Evolutionary conservation across 2,329 filamentous ascomycete genomes (phyloP).

Genomic region (Gliomastix tumulicola): DNA sequence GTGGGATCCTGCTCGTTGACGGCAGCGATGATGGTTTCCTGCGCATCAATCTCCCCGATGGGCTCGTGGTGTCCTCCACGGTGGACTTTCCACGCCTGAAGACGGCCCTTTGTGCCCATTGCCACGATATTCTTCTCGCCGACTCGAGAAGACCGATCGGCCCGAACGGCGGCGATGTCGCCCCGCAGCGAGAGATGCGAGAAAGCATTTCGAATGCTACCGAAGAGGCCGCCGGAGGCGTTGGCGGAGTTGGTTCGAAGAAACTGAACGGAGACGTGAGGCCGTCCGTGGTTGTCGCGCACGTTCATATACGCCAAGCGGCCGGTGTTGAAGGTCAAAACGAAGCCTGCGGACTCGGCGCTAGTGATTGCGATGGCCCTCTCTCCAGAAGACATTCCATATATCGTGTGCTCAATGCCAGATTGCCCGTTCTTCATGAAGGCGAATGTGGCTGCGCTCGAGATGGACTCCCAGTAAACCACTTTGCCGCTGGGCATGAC

Average conservation of each 20-base stretch:
- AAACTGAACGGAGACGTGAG: conserved; percentile 71
- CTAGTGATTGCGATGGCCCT: conserved; percentile 69
- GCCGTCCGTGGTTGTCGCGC: conserved; percentile 79
- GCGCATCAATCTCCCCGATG: conserved; percentile 64
- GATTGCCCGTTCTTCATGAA: conserved; percentile 76
- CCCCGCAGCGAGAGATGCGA: conserved; percentile 63
- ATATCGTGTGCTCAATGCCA: conserved; percentile 68
- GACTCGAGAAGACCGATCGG: conserved; percentile 63
- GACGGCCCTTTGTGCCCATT: conserved; percentile 66
- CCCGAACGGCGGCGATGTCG: conserved; percentile 73
- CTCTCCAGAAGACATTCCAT: conserved; percentile 73
- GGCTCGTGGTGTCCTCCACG: conserved; percentile 78
- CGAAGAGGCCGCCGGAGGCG: conserved; percentile 62
- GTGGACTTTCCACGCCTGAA: conserved; percentile 85
- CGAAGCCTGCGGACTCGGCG: conserved; percentile 78
- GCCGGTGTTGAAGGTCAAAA: conserved; percentile 78
- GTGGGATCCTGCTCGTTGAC: conserved; percentile 49
- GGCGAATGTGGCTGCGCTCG: conserved; percentile 76
- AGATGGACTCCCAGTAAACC: conserved; percentile 93
- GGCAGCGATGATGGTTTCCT: conserved; percentile 54
- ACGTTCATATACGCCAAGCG: conserved; percentile 81
- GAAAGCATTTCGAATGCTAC: conserved; percentile 72
- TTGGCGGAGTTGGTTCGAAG: conserved; percentile 56
- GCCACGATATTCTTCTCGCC: conserved; percentile 83
- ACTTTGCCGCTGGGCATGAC: conserved; percentile 81